A percentile compares a stretch with the other conserved stretches of the same genome.
These are phyloP conservation scores for Trichophaea hybrida DNA, from an alignment of 2,329 filamentous ascomycete genomes.

Conservation along the genomic window DNA sequence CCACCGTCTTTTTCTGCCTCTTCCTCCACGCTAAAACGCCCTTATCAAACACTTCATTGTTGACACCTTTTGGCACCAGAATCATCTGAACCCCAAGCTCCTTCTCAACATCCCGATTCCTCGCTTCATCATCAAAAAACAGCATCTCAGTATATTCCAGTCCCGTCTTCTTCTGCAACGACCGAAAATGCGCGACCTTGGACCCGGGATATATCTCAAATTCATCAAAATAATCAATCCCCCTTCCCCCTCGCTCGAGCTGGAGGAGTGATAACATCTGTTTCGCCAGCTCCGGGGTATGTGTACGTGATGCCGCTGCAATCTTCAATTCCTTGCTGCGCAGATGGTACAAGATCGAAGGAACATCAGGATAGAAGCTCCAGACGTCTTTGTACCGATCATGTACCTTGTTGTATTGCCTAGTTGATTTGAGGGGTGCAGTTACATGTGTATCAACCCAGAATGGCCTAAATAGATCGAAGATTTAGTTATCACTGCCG, in stretches of 20 bases:
- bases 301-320: conserved; percentile 67
- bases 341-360: conserved; percentile 50
- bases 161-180: conserved; percentile 54
- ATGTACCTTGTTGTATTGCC: conserved; percentile 45
- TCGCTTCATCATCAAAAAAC: conserved; percentile 85
- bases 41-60: conserved; percentile 53
- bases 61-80: conserved; percentile 57
- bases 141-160: conserved; percentile 71
- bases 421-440: conserved; percentile 46
- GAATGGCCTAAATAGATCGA: conserved; percentile 45
- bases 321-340: conserved; percentile 39
- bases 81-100: conserved; percentile 70
- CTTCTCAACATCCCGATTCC: conserved; percentile 67
- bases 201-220: conserved; percentile 58
- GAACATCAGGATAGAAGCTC: conserved; percentile 54
- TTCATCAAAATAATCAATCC: conserved; percentile 45
- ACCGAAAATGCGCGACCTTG: conserved; percentile 75
- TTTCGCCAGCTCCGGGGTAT: conserved; percentile 61
- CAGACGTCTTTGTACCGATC: conserved; percentile 34
- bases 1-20: neutral
- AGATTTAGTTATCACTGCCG: neutral
- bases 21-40: conserved; percentile 69
- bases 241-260: conserved; percentile 31
- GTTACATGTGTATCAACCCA: conserved; percentile 92
- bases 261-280: conserved; percentile 67